Evolutionary conservation across 2,329 filamentous ascomycete species (phyloP), one percentile per base, ranked within the genome.

Genomic region (Paecilomyces formosus): DNA sequence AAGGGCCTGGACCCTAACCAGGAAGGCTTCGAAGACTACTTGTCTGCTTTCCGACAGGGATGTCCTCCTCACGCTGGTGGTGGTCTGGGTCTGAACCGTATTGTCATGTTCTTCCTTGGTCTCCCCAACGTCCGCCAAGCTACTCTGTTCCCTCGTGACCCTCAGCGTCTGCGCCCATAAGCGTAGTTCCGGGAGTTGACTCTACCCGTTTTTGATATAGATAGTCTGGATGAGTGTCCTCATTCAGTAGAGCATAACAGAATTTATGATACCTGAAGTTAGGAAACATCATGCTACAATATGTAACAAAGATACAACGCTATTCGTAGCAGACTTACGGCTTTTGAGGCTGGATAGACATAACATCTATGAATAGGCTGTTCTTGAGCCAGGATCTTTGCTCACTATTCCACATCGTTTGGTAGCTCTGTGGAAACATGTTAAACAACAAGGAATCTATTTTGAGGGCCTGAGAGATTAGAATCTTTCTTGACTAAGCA

Each of bases 61-160:
- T 86, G 84, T 68, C 80, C 83, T 64, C 84, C 83, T 28, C 85
- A 88, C 72, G 85, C 81, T 7, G 85, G 85, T 67, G 85, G 85
- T 70, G 85, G 85, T 50, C 78, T 88, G 62, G 85, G 85, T 13
- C 69, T 88, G 70, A 86, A 88, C 76, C 76, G 85, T 33, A 86
- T 88, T 66, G 84, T 88, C 58, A 84, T 85, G 77, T 83, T 87
- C 70, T 88, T 84, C 80, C 71, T 88, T 64, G 85, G 85, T 12
- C 69, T 88, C 70, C 83, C 83, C 21, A 86, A 88, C 64, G 81
- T 88, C 54, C 72, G 85, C 35, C 74, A 86, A 71, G 81, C 82
- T 31, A 84, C 82, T 64, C 68, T 86, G 67, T 88, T 87, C 75
- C 85, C 85, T 30, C 77, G 85, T 62, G 85, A 88, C 70, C 85